Conservation (phyloP, 164 flowering plant genomes). For the Berberis thunbergii region DNA sequence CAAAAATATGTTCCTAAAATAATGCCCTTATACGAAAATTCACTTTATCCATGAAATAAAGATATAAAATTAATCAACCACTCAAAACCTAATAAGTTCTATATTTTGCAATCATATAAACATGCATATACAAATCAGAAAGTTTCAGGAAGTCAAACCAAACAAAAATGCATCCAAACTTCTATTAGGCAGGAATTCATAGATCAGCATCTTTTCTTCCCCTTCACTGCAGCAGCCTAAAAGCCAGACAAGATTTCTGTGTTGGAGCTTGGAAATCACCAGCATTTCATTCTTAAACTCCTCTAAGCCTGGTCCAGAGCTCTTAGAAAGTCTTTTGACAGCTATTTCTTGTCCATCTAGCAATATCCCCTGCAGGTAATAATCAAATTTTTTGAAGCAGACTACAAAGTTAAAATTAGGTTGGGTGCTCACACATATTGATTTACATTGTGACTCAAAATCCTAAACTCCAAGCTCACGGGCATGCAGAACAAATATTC, state of each 20-base stretch:
- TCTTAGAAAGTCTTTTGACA: slow-evolving; percentile 7
- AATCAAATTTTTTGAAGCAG: background rate
- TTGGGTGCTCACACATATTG: no score
- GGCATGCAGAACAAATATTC: no score
- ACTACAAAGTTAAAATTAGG: no score
- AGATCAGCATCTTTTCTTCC: slow-evolving; percentile 11
- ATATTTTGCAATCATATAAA: no score
- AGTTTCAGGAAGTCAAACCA: background rate
- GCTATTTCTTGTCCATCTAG: slow-evolving; percentile 8
- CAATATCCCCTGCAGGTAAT: slow-evolving; percentile 3
- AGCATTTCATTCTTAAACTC: slow-evolving; percentile 11
- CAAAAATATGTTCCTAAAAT: no score
- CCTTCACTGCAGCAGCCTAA: slow-evolving; percentile 10
- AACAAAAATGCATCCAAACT: slow-evolving; percentile 9
- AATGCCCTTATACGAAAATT: no score
- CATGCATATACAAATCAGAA: no score
- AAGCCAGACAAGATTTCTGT: slow-evolving; percentile 12
- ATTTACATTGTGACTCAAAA: background rate
- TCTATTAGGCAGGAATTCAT: slow-evolving; percentile 12
- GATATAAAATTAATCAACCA: no score
- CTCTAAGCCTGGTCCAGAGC: slow-evolving; percentile 5
- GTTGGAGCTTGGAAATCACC: slow-evolving; percentile 11
- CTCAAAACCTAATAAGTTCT: no score
- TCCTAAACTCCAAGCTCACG: no score
- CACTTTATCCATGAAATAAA: no score